Percentiles rank a stretch among this genome's conserved stretches.
Evolutionary conservation across 1,284 basidiomycete species (phyloP).

Genomic region (Retiboletus fuscus): DNA sequence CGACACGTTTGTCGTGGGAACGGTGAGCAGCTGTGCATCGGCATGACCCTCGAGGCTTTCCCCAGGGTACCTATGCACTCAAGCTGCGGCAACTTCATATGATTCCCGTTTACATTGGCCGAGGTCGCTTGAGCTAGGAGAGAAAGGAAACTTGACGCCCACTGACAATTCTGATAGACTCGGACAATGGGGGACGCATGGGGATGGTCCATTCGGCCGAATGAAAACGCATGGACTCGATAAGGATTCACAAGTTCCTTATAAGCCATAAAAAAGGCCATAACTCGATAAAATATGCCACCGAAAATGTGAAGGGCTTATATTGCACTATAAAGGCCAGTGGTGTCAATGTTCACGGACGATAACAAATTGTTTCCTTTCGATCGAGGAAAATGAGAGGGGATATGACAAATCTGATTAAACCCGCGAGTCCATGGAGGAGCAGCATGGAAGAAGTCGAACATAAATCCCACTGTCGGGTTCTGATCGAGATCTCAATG

Average conservation of each 20-base stretch:
- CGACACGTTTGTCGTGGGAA: background rate
- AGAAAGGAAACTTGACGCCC: background rate
- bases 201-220: background rate
- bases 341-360: background rate
- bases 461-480: background rate
- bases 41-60: conserved; percentile 33
- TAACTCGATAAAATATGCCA: too few species aligned
- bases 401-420: background rate
- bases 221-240: too few species aligned
- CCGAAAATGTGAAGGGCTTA: background rate
- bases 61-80: conserved; percentile 16
- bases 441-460: too few species aligned
- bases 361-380: background rate
- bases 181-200: background rate
- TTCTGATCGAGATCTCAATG: background rate
- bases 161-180: too few species aligned
- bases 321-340: too few species aligned
- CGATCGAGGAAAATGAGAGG: background rate
- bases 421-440: too few species aligned
- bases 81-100: too few species aligned
- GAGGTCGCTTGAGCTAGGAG: conserved; percentile 3
- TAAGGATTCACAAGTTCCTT: too few species aligned
- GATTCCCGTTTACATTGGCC: background rate
- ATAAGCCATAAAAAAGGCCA: too few species aligned
- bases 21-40: background rate